Percentiles rank a stretch among this genome's conserved stretches.
These are phyloP conservation scores for Globisporangium emineosum DNA, from an alignment of 352 stramenopile species.

Conservation along the genomic window DNA sequence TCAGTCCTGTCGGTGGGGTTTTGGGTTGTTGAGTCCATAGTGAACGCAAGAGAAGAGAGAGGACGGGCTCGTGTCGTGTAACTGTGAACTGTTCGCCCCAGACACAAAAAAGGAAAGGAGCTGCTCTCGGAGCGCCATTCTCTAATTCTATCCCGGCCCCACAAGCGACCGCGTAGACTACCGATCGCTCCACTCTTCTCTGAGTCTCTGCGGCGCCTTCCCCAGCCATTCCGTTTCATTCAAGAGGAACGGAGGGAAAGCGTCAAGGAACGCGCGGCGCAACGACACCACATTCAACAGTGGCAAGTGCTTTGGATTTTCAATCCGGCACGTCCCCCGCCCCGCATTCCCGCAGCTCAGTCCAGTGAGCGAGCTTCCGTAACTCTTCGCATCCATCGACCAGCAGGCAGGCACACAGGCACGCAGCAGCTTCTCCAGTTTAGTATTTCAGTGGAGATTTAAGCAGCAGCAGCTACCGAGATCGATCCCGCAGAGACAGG, in stretches of 20 bases:
- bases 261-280: slow-evolving; percentile 5
- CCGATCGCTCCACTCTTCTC: not conserved
- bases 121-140: slow-evolving; percentile 2
- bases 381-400: not conserved
- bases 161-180: slow-evolving; percentile 9
- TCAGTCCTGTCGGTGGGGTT: not conserved
- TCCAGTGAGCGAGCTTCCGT: not conserved
- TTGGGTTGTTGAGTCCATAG: not conserved
- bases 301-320: not conserved
- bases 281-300: slow-evolving; percentile 11
- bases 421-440: too few relatives aligned
- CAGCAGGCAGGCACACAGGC: not conserved
- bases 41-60: not conserved
- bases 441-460: too few relatives aligned
- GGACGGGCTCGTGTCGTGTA: not conserved
- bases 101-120: not conserved
- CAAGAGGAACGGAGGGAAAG: slow-evolving; percentile 13
- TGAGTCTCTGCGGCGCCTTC: slow-evolving; percentile 8
- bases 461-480: not conserved
- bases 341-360: not conserved
- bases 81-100: not conserved
- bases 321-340: not conserved
- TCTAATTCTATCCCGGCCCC: slow-evolving; percentile 9
- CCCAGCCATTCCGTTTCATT: slow-evolving; percentile 10
- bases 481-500: not conserved